Conservation (phyloP, 805 yeast species). For the Ogataea corticis region DNA sequence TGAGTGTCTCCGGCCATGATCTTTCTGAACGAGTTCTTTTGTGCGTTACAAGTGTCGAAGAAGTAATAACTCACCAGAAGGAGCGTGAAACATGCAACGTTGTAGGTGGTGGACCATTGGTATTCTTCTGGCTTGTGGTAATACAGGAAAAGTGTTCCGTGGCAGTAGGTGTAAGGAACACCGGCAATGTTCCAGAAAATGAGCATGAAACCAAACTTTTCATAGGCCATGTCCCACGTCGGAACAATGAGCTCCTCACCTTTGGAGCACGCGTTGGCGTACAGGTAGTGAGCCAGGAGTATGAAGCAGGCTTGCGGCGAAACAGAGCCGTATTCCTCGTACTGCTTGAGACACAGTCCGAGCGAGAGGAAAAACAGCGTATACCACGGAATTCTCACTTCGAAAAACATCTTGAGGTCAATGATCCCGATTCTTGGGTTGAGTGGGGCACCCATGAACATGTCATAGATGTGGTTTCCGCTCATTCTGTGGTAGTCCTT, state of each 20-base stretch:
- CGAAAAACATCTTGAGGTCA: slow-evolving; percentile 96
- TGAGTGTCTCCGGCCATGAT: slow-evolving; percentile 74
- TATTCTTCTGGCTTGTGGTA: slow-evolving; percentile 86
- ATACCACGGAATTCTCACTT: slow-evolving; percentile 97
- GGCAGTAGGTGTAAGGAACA: slow-evolving; percentile 97
- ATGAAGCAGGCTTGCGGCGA: slow-evolving; percentile 74
- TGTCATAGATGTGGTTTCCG: slow-evolving; percentile 85
- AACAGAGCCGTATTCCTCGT: slow-evolving; percentile 76
- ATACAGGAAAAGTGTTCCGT: slow-evolving; percentile 80
- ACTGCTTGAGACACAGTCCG: slow-evolving; percentile 76
- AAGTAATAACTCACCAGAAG: slow-evolving; percentile 78
- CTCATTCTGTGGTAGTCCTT: slow-evolving; percentile 88
- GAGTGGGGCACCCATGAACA: slow-evolving; percentile 96
- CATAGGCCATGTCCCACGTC: slow-evolving; percentile 99
- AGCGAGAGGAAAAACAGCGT: slow-evolving; percentile 75
- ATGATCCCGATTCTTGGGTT: slow-evolving; percentile 93
- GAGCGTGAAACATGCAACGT: slow-evolving; percentile 52
- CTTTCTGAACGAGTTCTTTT: slow-evolving; percentile 90
- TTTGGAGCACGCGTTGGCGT: slow-evolving; percentile 95
- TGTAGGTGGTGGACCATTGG: slow-evolving; percentile 65
- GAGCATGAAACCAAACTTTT: slow-evolving; percentile 98
- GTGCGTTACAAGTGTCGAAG: slow-evolving; percentile 94
- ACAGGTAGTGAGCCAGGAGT: slow-evolving; percentile 85
- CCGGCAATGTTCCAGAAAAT: slow-evolving; percentile 99
- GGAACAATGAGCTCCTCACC: slow-evolving; percentile 98